These are phyloP conservation scores for Microbotryum lychnidis-dioicae DNA, from an alignment of 1,284 basidiomycete genomes.

Conservation along the genomic window DNA sequence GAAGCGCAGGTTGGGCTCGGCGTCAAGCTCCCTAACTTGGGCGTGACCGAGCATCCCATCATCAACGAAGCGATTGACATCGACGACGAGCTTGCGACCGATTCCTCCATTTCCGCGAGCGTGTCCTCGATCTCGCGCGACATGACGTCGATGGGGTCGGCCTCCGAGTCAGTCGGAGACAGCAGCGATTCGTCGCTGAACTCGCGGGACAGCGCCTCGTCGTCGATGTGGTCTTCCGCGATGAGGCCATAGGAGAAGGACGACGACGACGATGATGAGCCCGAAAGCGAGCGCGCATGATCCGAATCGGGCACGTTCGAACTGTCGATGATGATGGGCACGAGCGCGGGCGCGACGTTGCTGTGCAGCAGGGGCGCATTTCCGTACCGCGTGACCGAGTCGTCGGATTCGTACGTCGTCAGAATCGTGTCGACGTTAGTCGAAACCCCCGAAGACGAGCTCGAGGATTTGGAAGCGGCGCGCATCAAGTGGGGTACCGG, in stretches of 20 bases:
- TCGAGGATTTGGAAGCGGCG: not conserved
- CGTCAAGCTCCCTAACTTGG: too few species aligned
- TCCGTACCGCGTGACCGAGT: constrained; percentile 11
- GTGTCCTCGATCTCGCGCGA: constrained; percentile 21
- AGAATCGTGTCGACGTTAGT: constrained; percentile 5
- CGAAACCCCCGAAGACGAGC: not conserved
- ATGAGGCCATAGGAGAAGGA: too few species aligned
- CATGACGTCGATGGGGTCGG: constrained; percentile 5
- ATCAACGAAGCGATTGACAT: constrained; percentile 8
- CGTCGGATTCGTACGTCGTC: constrained; percentile 14
- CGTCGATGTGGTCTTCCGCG: too few species aligned
- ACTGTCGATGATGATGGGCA: too few species aligned
- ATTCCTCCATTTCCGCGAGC: constrained; percentile 14
- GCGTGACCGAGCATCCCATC: not conserved
- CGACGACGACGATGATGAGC: too few species aligned
- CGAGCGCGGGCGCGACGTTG: too few species aligned
- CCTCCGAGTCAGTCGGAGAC: constrained; percentile 1
- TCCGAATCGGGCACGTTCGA: too few species aligned
- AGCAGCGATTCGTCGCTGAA: too few species aligned
- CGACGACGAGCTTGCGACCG: constrained; percentile 6
- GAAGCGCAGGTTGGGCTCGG: too few species aligned
- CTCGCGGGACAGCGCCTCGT: too few species aligned
- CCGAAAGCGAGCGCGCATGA: too few species aligned
- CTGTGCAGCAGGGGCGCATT: constrained; percentile 5
- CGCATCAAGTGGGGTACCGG: too few species aligned